Evolutionary conservation across 331 rosid genomes (phyloP), one percentile per base, ranked within the genome.

Genomic region (Cydonia oblonga): DNA sequence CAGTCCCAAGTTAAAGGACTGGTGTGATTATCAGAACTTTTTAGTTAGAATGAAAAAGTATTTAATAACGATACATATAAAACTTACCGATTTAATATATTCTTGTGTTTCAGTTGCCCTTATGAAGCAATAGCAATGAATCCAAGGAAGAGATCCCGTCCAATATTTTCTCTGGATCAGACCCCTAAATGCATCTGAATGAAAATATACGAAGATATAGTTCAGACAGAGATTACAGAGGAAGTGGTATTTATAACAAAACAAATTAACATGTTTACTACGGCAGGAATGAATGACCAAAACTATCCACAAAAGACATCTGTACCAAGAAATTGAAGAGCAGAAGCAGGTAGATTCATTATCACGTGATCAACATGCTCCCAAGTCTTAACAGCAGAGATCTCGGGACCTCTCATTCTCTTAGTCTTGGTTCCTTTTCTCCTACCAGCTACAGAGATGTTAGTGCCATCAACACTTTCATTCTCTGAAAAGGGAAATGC

Each of bases 281-380:
- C 0, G 46, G 46, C 46, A 1, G 5, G 46, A 3, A 40, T 40
- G 46, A 40, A 11, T 11, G 46, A 40, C 46, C 46, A 69, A 80
- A 29, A 29, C 60, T 65, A 75, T 33, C n/a, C 33, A 20, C 33
- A 68, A 26, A 75, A 53, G 59, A 52, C 49, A 68, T 68, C 23
- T 65, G 63, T 84, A 93, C 97, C 97, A 64, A 93, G 84, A 88
- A 91, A 93, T 49, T 91, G 85, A 77, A 93, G 74, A 57, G 98
- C 97, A 76, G 98, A 91, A 78, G 97, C 98, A 46, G 97, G 98
- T 26, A 93, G 79, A 53, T 91, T 93, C 98, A 91, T 93, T 68
- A 93, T 78, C 68, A 93, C 79, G 32, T 89, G 97, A 87, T 93
- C 98, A 77, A 89, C 33, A 80, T 89, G 97, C 72, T 89, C 96